phyloP scores from a whole-genome alignment of 2,329 filamentous ascomycete species.

The Epichloe festucae region DNA sequence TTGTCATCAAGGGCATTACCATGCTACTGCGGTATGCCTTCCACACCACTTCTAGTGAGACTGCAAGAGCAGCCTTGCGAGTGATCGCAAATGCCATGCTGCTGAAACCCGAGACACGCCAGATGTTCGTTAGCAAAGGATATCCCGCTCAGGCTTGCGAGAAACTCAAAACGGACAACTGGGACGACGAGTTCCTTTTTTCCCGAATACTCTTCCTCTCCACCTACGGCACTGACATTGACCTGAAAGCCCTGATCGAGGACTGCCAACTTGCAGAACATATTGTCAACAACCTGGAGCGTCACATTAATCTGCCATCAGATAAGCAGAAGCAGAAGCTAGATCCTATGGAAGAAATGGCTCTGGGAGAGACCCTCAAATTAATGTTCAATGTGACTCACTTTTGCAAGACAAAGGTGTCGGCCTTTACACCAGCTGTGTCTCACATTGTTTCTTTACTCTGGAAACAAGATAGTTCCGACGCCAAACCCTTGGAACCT shows the following conservation, averaged over 20 bases:
- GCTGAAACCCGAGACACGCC: constrained; percentile 34
- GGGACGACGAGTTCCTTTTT: constrained; percentile 75
- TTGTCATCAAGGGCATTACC: constrained; percentile 51
- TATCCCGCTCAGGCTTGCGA: constrained; percentile 51
- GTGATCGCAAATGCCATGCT: constrained; percentile 69
- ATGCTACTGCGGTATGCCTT: constrained; percentile 64
- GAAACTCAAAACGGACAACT: constrained; percentile 57
- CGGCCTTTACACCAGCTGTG: constrained; percentile 54
- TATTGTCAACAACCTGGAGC: constrained; percentile 55
- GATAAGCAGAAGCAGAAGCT: constrained; percentile 18
- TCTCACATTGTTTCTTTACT: constrained; percentile 60
- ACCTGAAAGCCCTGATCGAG: constrained; percentile 34
- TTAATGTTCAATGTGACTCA: constrained; percentile 81
- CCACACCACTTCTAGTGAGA: constrained; percentile 45
- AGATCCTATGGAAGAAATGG: constrained; percentile 61
- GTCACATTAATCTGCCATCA: constrained; percentile 44
- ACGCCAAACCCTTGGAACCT: constrained; percentile 55
- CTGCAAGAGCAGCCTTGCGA: constrained; percentile 64
- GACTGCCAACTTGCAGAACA: constrained; percentile 33
- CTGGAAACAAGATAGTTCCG: constrained; percentile 41
- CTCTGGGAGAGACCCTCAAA: constrained; percentile 72
- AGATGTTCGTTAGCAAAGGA: constrained; percentile 29
- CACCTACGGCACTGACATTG: constrained; percentile 35
- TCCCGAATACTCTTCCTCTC: constrained; percentile 32
- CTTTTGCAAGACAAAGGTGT: constrained; percentile 48